These are phyloP conservation scores for Ascochyta viciae-villosae DNA, from an alignment of 2,329 filamentous ascomycete genomes.

Conservation along the genomic window DNA sequence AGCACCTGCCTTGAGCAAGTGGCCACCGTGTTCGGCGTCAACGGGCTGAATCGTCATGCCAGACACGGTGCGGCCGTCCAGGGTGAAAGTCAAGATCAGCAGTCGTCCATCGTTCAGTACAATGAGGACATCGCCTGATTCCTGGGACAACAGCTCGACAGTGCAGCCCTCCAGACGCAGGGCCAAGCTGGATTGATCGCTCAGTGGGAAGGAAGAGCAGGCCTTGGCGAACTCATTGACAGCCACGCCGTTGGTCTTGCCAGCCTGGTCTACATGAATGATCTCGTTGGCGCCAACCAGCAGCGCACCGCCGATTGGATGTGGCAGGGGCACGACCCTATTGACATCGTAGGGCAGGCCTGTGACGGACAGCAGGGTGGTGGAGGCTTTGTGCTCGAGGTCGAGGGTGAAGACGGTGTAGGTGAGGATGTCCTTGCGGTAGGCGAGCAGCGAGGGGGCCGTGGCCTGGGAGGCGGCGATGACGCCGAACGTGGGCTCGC, in stretches of 20 bases:
- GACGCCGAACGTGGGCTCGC: slow-evolving; percentile 96
- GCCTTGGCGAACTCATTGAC: slow-evolving; percentile 90
- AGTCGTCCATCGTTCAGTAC: slow-evolving; percentile 78
- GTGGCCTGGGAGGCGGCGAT: slow-evolving; percentile 78
- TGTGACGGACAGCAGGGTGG: slow-evolving; percentile 85
- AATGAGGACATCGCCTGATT: slow-evolving; percentile 84
- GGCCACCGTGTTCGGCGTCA: slow-evolving; percentile 67
- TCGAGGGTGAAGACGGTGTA: slow-evolving; percentile 97
- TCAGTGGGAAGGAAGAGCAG: slow-evolving; percentile 81
- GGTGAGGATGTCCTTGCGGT: slow-evolving; percentile 82
- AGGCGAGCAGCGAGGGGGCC: slow-evolving; percentile 74
- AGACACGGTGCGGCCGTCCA: slow-evolving; percentile 91
- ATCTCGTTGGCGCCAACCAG: slow-evolving; percentile 88
- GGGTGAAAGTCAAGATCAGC: slow-evolving; percentile 78
- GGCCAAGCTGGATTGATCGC: slow-evolving; percentile 82
- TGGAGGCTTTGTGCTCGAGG: slow-evolving; percentile 90
- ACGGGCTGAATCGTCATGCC: slow-evolving; percentile 78
- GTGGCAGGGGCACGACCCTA: slow-evolving; percentile 79
- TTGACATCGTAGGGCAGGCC: slow-evolving; percentile 88
- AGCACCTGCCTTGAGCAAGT: slow-evolving; percentile 65
- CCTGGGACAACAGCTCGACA: slow-evolving; percentile 76
- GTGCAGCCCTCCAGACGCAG: slow-evolving; percentile 82
- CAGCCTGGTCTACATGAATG: slow-evolving; percentile 94
- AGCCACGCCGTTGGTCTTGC: slow-evolving; percentile 89
- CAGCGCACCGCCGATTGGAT: slow-evolving; percentile 86